Evolutionary conservation across 2,329 filamentous ascomycete species (phyloP).

Genomic region (Achaetomium macrosporum): DNA sequence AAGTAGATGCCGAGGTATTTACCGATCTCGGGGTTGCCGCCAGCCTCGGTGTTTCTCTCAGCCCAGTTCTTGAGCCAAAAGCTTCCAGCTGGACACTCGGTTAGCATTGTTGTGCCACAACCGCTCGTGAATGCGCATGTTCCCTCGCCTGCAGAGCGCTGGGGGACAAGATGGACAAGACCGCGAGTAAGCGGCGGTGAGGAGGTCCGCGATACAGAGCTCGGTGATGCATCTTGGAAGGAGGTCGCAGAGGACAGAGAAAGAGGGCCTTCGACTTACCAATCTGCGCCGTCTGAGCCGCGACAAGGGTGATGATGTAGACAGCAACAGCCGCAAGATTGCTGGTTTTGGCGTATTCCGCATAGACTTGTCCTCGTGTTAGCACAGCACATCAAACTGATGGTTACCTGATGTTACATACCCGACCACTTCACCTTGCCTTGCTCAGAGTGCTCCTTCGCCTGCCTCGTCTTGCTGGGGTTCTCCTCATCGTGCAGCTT

Average conservation of each 20-base stretch:
- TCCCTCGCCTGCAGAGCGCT: neutral
- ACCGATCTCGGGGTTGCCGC: conserved; percentile 68
- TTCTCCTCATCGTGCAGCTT: conserved; percentile 83
- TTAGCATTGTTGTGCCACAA: conserved; percentile 9
- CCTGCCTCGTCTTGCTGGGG: conserved; percentile 72
- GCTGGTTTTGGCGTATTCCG: conserved; percentile 90
- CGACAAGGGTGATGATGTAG: conserved; percentile 71
- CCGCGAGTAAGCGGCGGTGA: neutral
- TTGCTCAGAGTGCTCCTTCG: conserved; percentile 84
- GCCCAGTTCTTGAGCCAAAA: conserved; percentile 95
- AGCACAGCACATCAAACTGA: conserved; percentile 5
- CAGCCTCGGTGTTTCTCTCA: conserved; percentile 63
- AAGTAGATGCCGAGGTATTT: conserved; percentile 96
- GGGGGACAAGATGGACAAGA: too few species aligned
- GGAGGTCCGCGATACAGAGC: neutral
- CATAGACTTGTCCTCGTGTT: conserved; percentile 56
- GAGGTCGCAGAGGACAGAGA: conserved; percentile 4
- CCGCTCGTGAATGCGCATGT: neutral
- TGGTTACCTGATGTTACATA: conserved; percentile 24
- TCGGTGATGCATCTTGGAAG: conserved; percentile 18
- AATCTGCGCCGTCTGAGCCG: conserved; percentile 76
- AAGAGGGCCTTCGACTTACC: conserved; percentile 42
- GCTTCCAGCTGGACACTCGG: conserved; percentile 53
- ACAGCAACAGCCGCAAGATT: conserved; percentile 78
- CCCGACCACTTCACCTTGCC: conserved; percentile 93